Evolutionary conservation across 768 basidiomycete genomes (phyloP).

Genomic region (Kwoniella sp.): DNA sequence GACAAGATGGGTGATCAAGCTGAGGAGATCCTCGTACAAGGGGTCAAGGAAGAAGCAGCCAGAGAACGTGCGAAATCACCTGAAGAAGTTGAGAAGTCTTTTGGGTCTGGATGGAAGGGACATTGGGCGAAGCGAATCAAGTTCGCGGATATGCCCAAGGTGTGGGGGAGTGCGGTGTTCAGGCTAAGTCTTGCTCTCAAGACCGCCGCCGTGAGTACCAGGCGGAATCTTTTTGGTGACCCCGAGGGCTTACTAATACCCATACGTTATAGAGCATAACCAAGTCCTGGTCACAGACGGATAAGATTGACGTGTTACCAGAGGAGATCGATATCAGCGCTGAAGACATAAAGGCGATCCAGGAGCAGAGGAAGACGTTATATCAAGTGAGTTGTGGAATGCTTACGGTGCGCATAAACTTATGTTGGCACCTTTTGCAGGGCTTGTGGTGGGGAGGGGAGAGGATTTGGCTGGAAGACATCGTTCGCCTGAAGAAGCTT

Average conservation of each 20-base stretch:
- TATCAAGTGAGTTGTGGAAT: conserved; percentile 28
- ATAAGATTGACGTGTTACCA: conserved; percentile 28
- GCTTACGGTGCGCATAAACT: background rate
- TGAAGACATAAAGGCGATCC: conserved; percentile 22
- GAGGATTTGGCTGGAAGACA: conserved; percentile 79
- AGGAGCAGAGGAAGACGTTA: conserved; percentile 23
- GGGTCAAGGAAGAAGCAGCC: conserved; percentile 15
- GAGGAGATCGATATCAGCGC: conserved; percentile 18
- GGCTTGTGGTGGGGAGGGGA: conserved; percentile 85
- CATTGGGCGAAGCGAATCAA: conserved; percentile 24
- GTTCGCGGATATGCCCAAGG: conserved; percentile 19
- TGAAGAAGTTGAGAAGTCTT: conserved; percentile 1
- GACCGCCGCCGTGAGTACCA: conserved; percentile 31
- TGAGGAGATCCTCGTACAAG: conserved; percentile 15
- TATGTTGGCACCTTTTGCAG: conserved; percentile 9
- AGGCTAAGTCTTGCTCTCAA: conserved; percentile 29
- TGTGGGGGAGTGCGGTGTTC: conserved; percentile 29
- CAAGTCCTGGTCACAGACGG: conserved; percentile 34
- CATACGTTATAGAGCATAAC: conserved; percentile 20
- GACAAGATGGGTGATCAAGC: conserved; percentile 23
- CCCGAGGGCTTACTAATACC: background rate
- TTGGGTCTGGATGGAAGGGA: conserved; percentile 15
- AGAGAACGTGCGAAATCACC: conserved; percentile 14
- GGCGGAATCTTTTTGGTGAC: background rate
- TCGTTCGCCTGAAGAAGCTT: conserved; percentile 60